Evolutionary conservation across 108 stramenopile genomes (phyloP), one percentile per base, ranked within the genome.

Genomic region (Pseudonitzschia multistriata): DNA sequence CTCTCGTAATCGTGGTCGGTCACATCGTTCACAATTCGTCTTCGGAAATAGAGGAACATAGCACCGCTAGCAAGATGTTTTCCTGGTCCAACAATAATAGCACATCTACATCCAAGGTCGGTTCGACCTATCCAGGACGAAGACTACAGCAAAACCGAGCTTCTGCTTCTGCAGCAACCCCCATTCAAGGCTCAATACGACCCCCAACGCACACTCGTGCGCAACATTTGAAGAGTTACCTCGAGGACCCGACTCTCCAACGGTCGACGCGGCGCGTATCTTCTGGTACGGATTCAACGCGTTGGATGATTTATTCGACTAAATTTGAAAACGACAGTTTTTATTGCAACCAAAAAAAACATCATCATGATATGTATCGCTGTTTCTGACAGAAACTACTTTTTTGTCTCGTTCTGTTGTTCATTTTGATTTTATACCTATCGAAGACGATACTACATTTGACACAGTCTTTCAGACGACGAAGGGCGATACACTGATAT

Each of bases 381-480:
- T 40, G 52, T 60, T 68, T 31, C 47, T 59, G 27, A 54, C 24
- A 17, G 50, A 21, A 13, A 24, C n/a, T 34, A 19, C 25, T 39
- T 0, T 28, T 48, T 40, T 64, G 39, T 49, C 62, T 28, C 52
- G 24, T 35, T 53, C 54, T 55, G 56, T 59, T 19, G 39, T 34
- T 66, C 56, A 5, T 56, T 5, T 47, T 53, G n/a, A 39, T 48
- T 67, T 54, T 56, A 49, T 6, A 6, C 3, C 15, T 17, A 25
- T 29, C 21, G 59, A 50, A 89, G 88, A 89, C 49, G 88, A 92
- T 37, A 80, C 85, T 37, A 88, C 85, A 2, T 90, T 88, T 62
- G 89, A 93, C 57, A 93, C 92, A 3, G 86, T 91, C 7, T 93
- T 93, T 78, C 87, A 89, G 71, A 93, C 89, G n/a, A 85, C 80